Conservation (phyloP, 805 yeast genomes). For the Lipomyces sp. region DNA sequence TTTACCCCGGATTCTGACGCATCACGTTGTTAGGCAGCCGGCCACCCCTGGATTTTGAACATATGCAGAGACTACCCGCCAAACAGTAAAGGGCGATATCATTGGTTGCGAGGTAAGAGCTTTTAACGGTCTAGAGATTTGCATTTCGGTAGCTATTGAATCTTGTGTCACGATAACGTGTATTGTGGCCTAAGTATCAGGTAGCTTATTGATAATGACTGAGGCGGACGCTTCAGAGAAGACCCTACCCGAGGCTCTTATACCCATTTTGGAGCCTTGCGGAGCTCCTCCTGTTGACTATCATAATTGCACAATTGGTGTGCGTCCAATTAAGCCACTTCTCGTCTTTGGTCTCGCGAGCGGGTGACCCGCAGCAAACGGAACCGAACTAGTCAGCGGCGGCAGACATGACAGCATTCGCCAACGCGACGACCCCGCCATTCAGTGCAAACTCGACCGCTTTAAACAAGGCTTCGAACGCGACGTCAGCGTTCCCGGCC, state of each 20-base stretch:
- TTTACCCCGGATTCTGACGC: constrained; percentile 4
- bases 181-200: not conserved
- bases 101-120: not conserved
- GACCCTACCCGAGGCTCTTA: not conserved
- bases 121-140: not conserved
- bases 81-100: not conserved
- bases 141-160: not conserved
- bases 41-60: too few relatives aligned
- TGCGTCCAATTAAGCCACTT: not conserved
- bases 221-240: not conserved
- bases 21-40: not conserved
- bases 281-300: too few relatives aligned
- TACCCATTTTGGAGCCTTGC: not conserved
- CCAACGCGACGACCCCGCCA: too few relatives aligned
- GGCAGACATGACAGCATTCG: too few relatives aligned
- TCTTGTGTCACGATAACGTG: not conserved
- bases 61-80: not conserved
- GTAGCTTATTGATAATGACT: not conserved
- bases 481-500: too few relatives aligned
- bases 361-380: too few relatives aligned
- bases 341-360: too few relatives aligned
- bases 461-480: too few relatives aligned
- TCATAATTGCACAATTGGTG: not conserved
- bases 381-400: too few relatives aligned
- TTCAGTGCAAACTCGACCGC: too few relatives aligned